These are phyloP conservation scores for Pascua guehoae DNA, from an alignment of 1,284 basidiomycete species.

Conservation along the genomic window DNA sequence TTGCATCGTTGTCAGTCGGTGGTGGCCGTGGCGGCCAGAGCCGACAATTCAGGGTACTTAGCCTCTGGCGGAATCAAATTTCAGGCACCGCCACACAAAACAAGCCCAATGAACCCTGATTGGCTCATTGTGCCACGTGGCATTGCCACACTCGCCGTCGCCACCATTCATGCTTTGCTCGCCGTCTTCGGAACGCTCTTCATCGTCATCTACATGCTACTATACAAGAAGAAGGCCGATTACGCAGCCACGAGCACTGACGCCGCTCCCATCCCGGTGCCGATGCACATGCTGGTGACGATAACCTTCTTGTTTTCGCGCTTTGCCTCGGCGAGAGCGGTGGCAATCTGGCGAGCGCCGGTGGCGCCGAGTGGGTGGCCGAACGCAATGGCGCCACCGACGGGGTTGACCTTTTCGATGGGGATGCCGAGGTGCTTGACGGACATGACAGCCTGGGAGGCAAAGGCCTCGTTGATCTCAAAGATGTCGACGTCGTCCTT, in stretches of 20 bases:
- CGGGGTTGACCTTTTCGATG: constrained; percentile 78
- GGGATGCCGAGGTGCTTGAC: constrained; percentile 69
- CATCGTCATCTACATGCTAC: too few relatives aligned
- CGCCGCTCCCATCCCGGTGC: constrained; percentile 72
- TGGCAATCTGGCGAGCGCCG: constrained; percentile 78
- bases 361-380: constrained; percentile 56
- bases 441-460: constrained; percentile 80
- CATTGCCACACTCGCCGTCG: too few relatives aligned
- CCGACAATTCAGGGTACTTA: too few relatives aligned
- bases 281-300: constrained; percentile 77
- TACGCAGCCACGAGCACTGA: constrained; percentile 49
- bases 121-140: too few relatives aligned
- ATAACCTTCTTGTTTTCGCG: constrained; percentile 74
- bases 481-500: constrained; percentile 82
- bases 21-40: too few relatives aligned
- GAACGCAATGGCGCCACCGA: constrained; percentile 69
- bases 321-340: constrained; percentile 72
- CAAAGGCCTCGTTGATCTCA: constrained; percentile 88
- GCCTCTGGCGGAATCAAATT: too few relatives aligned
- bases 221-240: too few relatives aligned
- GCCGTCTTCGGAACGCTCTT: too few relatives aligned
- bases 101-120: too few relatives aligned
- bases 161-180: too few relatives aligned
- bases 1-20: too few relatives aligned
- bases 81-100: too few relatives aligned